Base-by-base conservation (phyloP, 106 monocot species). In the Dioscorea dumetorum region DNA sequence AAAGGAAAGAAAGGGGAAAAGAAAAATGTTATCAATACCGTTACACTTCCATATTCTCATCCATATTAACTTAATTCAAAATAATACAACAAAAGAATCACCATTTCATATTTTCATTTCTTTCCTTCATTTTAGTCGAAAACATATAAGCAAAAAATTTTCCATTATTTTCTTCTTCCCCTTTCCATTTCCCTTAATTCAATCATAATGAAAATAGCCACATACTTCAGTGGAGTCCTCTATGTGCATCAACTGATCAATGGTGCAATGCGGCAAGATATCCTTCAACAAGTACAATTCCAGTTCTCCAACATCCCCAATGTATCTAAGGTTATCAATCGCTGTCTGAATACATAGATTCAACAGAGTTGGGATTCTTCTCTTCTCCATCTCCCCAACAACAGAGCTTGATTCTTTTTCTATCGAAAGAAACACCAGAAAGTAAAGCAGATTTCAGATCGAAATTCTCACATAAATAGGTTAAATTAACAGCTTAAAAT, bases 231-330 rank as follows among this genome's bases (percentile, higher is more conserved):
- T 78, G 15, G 77, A 82, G 48, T 72, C 76, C 77, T 97, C 91
- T 20, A 97, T 89, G 65, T 72, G 67, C 19, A 63, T 74, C 71
- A 97, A 77, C 24, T 97, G 82, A n/a, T 88, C 91, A 12, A 80
- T 31, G 1, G 71, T 84, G 74, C 91, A 91, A 63, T 91, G 95
- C 22, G 88, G 85, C 54, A 97, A 61, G 24, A 97, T 97, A 2
- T 80, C 71, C 49, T 89, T 67, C 76, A 91, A 59, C 8, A 91
- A 78, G 35, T 67, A 14, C 17, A 66, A 9, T 78, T 91, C 88
- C 54, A 88, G 32, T 54, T 75, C 84, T 11, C 84, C 88, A 11
- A 97, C 95, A 68, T 81, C 82, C 1, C 78, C 80, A 2, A 97
- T 71, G 61, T 97, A 97, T 20, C 84, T 76, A 22, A 91, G 50